Evolutionary conservation across 169 alveolate species (phyloP).

Genomic region (Babesia caballi): DNA sequence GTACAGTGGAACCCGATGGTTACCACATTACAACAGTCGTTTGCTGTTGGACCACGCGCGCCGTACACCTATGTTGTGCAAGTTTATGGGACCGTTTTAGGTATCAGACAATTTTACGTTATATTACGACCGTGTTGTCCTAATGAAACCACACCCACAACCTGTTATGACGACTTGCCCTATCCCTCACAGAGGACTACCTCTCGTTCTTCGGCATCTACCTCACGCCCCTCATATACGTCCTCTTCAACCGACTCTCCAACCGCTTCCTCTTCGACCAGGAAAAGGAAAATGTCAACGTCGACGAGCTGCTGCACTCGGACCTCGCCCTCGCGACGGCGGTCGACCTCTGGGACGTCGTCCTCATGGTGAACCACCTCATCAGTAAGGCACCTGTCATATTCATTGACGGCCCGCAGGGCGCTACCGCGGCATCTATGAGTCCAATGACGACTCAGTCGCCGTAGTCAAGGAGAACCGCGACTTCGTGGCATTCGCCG

Average conservation of each 20-base stretch:
- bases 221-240: conserved; percentile 52
- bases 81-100: too few relatives aligned
- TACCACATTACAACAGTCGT: too few relatives aligned
- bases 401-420: background rate
- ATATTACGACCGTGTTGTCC: too few relatives aligned
- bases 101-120: too few relatives aligned
- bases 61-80: too few relatives aligned
- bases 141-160: too few relatives aligned
- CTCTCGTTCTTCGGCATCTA: conserved; percentile 56
- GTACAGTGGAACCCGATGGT: too few relatives aligned
- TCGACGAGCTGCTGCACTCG: conserved; percentile 63
- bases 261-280: conserved; percentile 42
- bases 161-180: too few relatives aligned
- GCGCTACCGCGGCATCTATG: background rate
- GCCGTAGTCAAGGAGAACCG: background rate
- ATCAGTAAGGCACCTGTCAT: conserved; percentile 10
- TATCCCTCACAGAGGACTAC: conserved; percentile 45
- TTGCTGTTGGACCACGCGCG: too few relatives aligned
- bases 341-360: conserved; percentile 63
- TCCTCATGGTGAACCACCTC: conserved; percentile 53
- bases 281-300: conserved; percentile 28
- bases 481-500: conserved; percentile 3
- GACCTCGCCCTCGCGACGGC: conserved; percentile 58
- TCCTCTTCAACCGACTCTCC: conserved; percentile 46
- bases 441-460: background rate